Evolutionary conservation across 2,329 filamentous ascomycete genomes (phyloP).

Genomic region (Aspergillus pseudoglaucus): DNA sequence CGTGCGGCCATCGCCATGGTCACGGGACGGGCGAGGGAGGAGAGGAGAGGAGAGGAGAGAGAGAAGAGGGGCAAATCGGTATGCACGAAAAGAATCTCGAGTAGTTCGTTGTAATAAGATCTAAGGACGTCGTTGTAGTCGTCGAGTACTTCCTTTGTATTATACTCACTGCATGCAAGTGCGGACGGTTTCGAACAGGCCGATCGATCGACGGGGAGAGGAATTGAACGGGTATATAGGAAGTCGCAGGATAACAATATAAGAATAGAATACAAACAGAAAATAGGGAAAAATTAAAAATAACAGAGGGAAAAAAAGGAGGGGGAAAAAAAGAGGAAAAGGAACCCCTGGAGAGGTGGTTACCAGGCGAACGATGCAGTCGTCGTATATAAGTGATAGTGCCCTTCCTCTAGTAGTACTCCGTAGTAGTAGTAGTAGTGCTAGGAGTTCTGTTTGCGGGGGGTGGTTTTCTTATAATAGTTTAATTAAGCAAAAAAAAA

Average conservation of each 20-base stretch:
- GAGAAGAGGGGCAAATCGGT: slow-evolving; percentile 1
- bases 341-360: slow-evolving; percentile 15
- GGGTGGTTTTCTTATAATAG: not conserved
- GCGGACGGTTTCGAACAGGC: too few relatives aligned
- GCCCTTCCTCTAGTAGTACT: not conserved
- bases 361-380: slow-evolving; percentile 24
- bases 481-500: not conserved
- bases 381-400: not conserved
- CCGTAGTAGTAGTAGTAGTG: not conserved
- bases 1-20: slow-evolving; percentile 33
- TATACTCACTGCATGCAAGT: too few relatives aligned
- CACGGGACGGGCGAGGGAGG: slow-evolving; percentile 11
- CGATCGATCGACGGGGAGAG: not conserved
- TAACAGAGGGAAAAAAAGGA: slow-evolving; percentile 5
- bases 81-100: not conserved
- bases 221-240: not conserved
- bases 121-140: too few relatives aligned
- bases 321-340: slow-evolving; percentile 1
- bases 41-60: slow-evolving; percentile 10
- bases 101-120: not conserved
- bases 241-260: not conserved
- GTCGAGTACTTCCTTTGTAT: too few relatives aligned
- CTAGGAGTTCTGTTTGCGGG: not conserved
- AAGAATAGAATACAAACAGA: slow-evolving; percentile 1
- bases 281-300: slow-evolving; percentile 6